phyloP scores from a whole-genome alignment of 176 grass and related monocot genomes.

The Poa pratensis region DNA sequence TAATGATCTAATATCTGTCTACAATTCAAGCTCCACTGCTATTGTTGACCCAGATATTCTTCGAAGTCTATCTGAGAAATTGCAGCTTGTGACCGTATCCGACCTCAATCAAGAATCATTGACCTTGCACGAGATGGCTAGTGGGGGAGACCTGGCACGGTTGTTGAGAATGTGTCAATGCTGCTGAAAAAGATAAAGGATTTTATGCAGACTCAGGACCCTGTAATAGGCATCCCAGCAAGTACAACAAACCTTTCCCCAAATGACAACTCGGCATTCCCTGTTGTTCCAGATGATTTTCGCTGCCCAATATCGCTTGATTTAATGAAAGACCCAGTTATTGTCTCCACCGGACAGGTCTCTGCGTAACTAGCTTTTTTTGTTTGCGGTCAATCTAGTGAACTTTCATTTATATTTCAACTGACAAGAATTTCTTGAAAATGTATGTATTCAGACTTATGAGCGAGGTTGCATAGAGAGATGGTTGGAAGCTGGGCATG shows the following conservation, averaged over 20 bases:
- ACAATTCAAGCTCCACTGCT: constrained; percentile 55
- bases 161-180: constrained; percentile 73
- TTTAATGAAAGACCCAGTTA: constrained; percentile 95
- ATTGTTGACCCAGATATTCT: constrained; percentile 57
- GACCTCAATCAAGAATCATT: constrained; percentile 93
- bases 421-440: constrained; percentile 42
- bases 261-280: constrained; percentile 50
- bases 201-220: constrained; percentile 76
- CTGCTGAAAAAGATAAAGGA: constrained; percentile 89
- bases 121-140: constrained; percentile 76
- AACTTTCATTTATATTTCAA: constrained; percentile 31
- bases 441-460: constrained; percentile 71
- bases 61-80: constrained; percentile 72
- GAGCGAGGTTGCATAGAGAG: constrained; percentile 80
- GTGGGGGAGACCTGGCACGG: constrained; percentile 56
- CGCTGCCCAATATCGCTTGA: constrained; percentile 86
- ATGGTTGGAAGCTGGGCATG: constrained; percentile 82
- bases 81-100: constrained; percentile 74
- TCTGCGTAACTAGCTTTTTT: constrained; percentile 15
- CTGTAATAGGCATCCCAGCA: constrained; percentile 44
- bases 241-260: constrained; percentile 33
- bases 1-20: constrained; percentile 72
- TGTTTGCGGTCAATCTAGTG: constrained; percentile 24
- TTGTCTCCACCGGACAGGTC: constrained; percentile 93
- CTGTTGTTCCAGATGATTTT: constrained; percentile 84